These are phyloP conservation scores for Russula compacta DNA, from an alignment of 768 basidiomycete genomes.

Conservation along the genomic window DNA sequence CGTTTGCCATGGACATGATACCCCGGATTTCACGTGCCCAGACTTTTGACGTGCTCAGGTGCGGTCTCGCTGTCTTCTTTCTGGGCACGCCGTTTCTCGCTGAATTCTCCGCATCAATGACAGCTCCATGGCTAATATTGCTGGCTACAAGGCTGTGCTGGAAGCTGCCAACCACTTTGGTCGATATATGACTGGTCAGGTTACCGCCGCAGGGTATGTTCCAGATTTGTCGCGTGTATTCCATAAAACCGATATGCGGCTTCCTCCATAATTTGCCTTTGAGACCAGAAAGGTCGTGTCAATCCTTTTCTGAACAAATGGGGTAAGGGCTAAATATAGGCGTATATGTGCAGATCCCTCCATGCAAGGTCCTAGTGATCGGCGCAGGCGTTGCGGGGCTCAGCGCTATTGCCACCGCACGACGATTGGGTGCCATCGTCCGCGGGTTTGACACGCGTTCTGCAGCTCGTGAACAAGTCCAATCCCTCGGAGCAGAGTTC, in stretches of 20 bases:
- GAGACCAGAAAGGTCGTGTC: conserved; percentile 34
- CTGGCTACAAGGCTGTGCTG: conserved; percentile 88
- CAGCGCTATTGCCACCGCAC: conserved; percentile 79
- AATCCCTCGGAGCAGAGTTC: conserved; percentile 85
- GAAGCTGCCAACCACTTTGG: conserved; percentile 88
- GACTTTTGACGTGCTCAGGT: conserved; percentile 85
- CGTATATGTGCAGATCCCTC: conserved; percentile 52
- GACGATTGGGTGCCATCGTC: conserved; percentile 79
- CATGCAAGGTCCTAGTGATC: conserved; percentile 79
- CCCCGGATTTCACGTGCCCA: conserved; percentile 87
- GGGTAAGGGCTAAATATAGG: background rate
- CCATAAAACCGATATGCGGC: background rate
- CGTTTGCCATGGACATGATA: conserved; percentile 89
- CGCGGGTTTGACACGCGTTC: conserved; percentile 82
- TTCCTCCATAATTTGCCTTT: background rate
- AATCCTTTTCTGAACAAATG: background rate
- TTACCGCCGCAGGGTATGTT: conserved; percentile 79
- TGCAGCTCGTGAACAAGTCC: conserved; percentile 81
- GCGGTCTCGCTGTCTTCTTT: conserved; percentile 8
- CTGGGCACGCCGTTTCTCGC: background rate
- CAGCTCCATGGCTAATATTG: conserved; percentile 90
- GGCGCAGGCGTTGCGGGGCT: conserved; percentile 86
- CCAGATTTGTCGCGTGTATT: conserved; percentile 4
- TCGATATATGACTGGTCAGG: conserved; percentile 83
- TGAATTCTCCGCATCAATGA: background rate